phyloP scores from a whole-genome alignment of 345 rosid species.

The Moricandia moricandioides region DNA sequence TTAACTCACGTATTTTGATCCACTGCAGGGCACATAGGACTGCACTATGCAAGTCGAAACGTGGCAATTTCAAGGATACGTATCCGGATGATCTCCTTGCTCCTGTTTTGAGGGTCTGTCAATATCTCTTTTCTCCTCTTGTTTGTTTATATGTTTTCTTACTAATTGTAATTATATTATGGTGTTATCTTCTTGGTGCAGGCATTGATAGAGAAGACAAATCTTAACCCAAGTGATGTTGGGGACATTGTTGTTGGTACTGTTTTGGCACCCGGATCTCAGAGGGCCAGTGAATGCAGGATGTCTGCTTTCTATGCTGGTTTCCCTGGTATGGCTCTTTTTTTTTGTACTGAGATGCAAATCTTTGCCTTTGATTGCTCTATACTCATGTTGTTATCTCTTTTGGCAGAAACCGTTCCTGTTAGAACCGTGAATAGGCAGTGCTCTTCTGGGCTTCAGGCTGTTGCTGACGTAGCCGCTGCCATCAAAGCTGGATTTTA shows the following conservation, averaged over 20 bases:
- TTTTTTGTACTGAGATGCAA: neutral
- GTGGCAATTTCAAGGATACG: slow-evolving; percentile 95
- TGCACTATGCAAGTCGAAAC: slow-evolving; percentile 79
- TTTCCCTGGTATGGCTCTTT: slow-evolving; percentile 80
- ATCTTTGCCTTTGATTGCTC: neutral
- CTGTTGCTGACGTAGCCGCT: slow-evolving; percentile 99
- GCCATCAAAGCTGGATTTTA: slow-evolving; percentile 99
- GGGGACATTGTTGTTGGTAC: slow-evolving; percentile 99
- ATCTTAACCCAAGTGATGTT: slow-evolving; percentile 87
- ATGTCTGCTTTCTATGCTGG: slow-evolving; percentile 99
- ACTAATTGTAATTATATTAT: neutral
- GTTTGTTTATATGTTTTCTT: neutral
- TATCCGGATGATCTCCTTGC: slow-evolving; percentile 92
- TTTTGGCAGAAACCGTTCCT: slow-evolving; percentile 74
- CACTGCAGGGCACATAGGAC: slow-evolving; percentile 83
- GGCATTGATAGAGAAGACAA: slow-evolving; percentile 91
- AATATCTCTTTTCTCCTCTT: neutral
- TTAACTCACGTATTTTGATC: neutral
- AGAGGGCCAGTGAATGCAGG: slow-evolving; percentile 96
- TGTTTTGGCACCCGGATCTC: slow-evolving; percentile 93
- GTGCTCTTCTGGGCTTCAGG: slow-evolving; percentile 99
- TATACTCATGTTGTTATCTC: slow-evolving; percentile 5
- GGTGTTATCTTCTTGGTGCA: slow-evolving; percentile 27
- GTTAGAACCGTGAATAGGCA: slow-evolving; percentile 94
- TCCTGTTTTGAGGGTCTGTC: slow-evolving; percentile 75